Evolutionary conservation across 2,329 filamentous ascomycete genomes (phyloP), one percentile per base, ranked within the genome.

Genomic region (Colletotrichum godetiae): DNA sequence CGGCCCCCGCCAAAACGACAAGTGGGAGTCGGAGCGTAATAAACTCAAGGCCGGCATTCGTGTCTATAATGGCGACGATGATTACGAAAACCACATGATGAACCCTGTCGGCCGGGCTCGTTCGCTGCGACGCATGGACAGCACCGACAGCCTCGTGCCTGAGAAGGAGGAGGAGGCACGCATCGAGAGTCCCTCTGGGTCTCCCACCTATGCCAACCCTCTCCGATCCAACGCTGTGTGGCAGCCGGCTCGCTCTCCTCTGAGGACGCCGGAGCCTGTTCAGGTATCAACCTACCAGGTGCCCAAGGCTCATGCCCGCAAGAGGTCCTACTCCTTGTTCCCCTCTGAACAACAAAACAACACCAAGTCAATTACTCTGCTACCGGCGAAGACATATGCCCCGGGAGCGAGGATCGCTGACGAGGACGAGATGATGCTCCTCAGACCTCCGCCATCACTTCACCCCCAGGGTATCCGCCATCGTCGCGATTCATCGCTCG

Each of bases 401-500:
- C 76, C 78, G n/a, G 60, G 33, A 3, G 52, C 58, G 2, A 68
- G 35, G 15, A 55, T 46, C 1, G 22, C 37, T 22, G 57, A 67
- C 6, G 58, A 70, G 27, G 67, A 74, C 42, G 70, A 72, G 10
- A 52, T 59, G 13, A 29, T 67, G 31, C 49, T 58, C 24, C 74
- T 76, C 24, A 66, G 62, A 19, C 74, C 74, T 5, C 74, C 74
- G n/a, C 74, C 74, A 11, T 61, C 67, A 13, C 68, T 76, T 7
- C 69, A 70, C 13, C 68, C 68, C 24, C 82, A 82, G 55, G 81
- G 80, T 5, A 78, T 80, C 15, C 84, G 86, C n/a, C 88, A 89
- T 77, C 83, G 84, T 22, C 87, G 91, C 57, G 86, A 90, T 72
- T 91, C 90, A 5, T 94, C 92, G 1, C 85, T 91, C 55, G 86